Evolutionary conservation across 345 rosid genomes (phyloP).

Genomic region (Eucalyptus brandiana): DNA sequence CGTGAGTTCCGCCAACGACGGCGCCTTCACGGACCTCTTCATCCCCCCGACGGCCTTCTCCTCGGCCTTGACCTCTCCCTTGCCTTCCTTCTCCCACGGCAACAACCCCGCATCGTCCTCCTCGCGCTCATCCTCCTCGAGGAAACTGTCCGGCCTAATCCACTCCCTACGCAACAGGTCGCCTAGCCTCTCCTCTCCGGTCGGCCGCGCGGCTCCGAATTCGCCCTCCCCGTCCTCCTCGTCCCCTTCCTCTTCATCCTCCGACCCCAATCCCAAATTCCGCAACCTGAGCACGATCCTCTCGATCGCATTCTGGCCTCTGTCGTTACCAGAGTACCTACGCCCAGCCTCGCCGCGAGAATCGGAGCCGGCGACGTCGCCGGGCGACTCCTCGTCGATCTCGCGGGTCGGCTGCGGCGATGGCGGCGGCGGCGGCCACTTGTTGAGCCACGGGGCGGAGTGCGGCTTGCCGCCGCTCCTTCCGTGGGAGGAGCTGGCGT

Average conservation of each 20-base stretch:
- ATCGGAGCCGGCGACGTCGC: background rate
- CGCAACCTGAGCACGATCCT: slow-evolving; percentile 80
- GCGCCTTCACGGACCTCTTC: slow-evolving; percentile 51
- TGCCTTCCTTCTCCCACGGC: slow-evolving; percentile 37
- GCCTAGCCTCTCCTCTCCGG: slow-evolving; percentile 76
- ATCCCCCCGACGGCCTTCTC: slow-evolving; percentile 35
- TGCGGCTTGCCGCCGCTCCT: background rate
- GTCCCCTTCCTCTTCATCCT: slow-evolving; percentile 47
- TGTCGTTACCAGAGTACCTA: slow-evolving; percentile 18
- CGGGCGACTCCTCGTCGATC: background rate
- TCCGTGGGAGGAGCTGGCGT: slow-evolving; percentile 2
- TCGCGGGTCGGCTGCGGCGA: background rate
- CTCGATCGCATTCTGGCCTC: slow-evolving; percentile 62
- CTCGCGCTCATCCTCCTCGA: slow-evolving; percentile 1
- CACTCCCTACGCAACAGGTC: slow-evolving; percentile 80
- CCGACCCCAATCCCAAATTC: slow-evolving; percentile 65
- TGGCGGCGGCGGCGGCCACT: slow-evolving; percentile 12
- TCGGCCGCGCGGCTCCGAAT: slow-evolving; percentile 11
- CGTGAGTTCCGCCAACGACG: slow-evolving; percentile 84
- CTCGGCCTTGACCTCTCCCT: slow-evolving; percentile 48
- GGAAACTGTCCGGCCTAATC: slow-evolving; percentile 71
- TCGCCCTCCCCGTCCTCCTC: slow-evolving; percentile 18
- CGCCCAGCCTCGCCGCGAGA: slow-evolving; percentile 2
- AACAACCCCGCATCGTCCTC: slow-evolving; percentile 27
- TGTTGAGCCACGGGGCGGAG: slow-evolving; percentile 45